Base-by-base conservation (phyloP, 1,284 basidiomycete genomes). In the Moniliella sp. region DNA sequence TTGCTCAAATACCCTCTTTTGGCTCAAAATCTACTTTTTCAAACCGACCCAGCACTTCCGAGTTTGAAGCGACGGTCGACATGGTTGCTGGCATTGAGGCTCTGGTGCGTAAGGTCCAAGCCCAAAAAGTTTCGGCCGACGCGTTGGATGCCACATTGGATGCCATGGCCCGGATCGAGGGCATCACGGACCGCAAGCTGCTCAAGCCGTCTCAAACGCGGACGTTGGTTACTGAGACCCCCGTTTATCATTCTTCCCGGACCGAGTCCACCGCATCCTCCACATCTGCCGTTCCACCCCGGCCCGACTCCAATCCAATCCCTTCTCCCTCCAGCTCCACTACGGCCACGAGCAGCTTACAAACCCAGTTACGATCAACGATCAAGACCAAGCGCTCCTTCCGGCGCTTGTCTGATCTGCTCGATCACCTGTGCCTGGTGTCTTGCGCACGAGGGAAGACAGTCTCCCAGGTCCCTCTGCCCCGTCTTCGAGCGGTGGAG, bases 1-100 rank as follows among this genome's bases (percentile, higher is more conserved):
- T 67, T 97, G 26, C 73, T 93, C 58, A 94, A 97, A 62, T 91
- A 94, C 59, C 88, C 88, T 2, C 70, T 97, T n/a, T 71, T 97
- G 26, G 93, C 94, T 65, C 88, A 94, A 64, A 93, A 93, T 61
- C 69, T 93, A 3, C 44, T 53, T 27, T 53, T 49, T 31, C 50
- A 88, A 61, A 91, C 88, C 5, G 88, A 94, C 53, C 83, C 88
- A 86, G 82, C 43, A 84, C 84, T 1, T 83, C 77, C 55, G 88
- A 97, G 64, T 97, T 93, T 55, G 88, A 97, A 57, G 80, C 76
- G 49, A 91, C 84, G 3, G 66, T 93, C 25, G 75, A 77, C 52
- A 88, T 94, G 81, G 84, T 93, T 0, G 81, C 84, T 15, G 84
- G 93, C 58, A 81, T 97, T 10, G 86, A 97, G 64, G 73, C 71